Evolutionary conservation across 257 asterid species (phyloP).

Genomic region (Verbena officinalis): DNA sequence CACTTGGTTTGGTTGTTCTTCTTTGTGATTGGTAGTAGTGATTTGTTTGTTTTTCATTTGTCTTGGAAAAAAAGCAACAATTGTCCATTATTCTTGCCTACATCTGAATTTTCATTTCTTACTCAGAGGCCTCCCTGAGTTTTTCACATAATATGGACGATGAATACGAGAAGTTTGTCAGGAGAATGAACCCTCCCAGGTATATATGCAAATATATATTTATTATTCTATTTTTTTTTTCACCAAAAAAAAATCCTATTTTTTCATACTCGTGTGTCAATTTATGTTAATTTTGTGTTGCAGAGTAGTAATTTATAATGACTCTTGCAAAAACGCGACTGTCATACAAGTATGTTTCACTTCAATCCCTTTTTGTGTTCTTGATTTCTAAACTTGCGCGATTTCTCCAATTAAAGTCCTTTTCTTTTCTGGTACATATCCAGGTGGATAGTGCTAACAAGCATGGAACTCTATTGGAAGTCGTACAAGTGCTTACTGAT

Average conservation of each 20-base stretch:
- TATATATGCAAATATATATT: slow-evolving; percentile 16
- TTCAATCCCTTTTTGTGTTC: not conserved
- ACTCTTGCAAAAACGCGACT: slow-evolving; percentile 87
- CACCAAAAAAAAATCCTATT: not conserved
- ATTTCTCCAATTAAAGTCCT: not conserved
- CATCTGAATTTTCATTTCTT: slow-evolving; percentile 27
- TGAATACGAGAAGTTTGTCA: slow-evolving; percentile 81
- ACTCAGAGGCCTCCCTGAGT: slow-evolving; percentile 58
- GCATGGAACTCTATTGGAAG: slow-evolving; percentile 90
- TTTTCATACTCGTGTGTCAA: not conserved
- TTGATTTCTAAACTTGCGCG: slow-evolving; percentile 12
- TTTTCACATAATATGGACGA: slow-evolving; percentile 79
- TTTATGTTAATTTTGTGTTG: not conserved
- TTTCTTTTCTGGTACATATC: not conserved
- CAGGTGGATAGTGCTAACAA: slow-evolving; percentile 98
- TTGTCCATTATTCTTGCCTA: slow-evolving; percentile 21
- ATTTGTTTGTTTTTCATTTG: slow-evolving; percentile 30
- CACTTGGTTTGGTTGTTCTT: slow-evolving; percentile 44
- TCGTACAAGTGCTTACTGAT: slow-evolving; percentile 91
- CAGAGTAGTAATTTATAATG: slow-evolving; percentile 94
- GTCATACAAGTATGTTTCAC: slow-evolving; percentile 64
- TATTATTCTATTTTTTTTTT: not conserved
- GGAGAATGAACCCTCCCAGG: slow-evolving; percentile 98
- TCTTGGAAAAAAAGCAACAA: not conserved
- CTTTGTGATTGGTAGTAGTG: slow-evolving; percentile 44